A percentile compares a stretch with the other conserved stretches of the same genome.
Conservation (phyloP, 768 basidiomycete species). For the Lactarius vividus region DNA sequence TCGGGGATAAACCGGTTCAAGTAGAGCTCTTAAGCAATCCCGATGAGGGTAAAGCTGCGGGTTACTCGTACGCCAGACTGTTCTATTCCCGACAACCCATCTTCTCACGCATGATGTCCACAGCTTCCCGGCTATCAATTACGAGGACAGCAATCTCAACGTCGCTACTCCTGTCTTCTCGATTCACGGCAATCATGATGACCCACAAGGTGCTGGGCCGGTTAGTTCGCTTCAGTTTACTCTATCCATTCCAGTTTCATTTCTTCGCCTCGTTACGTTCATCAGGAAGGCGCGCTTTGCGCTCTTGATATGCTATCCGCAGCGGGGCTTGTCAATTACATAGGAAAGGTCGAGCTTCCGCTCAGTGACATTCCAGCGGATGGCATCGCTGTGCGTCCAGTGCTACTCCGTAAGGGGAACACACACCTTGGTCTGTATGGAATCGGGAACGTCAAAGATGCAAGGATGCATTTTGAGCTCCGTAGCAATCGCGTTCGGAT, state of each 20-base stretch:
- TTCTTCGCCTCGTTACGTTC: conserved; percentile 2
- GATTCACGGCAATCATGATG: conserved; percentile 99
- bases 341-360: conserved; percentile 93
- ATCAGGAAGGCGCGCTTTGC: conserved; percentile 89
- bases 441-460: conserved; percentile 95
- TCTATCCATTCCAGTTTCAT: not conserved
- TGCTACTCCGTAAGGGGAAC: conserved; percentile 86
- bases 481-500: conserved; percentile 91
- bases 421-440: conserved; percentile 92
- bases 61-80: conserved; percentile 66
- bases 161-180: conserved; percentile 97
- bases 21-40: conserved; percentile 92
- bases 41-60: conserved; percentile 80
- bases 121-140: conserved; percentile 96
- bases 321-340: conserved; percentile 93
- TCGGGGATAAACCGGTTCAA: conserved; percentile 86
- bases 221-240: conserved; percentile 45
- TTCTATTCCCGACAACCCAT: not conserved
- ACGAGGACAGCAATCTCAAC: conserved; percentile 95
- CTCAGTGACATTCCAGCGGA: conserved; percentile 64
- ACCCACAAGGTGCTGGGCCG: conserved; percentile 93
- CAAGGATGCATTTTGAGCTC: conserved; percentile 94
- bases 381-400: conserved; percentile 85
- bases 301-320: conserved; percentile 95
- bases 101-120: conserved; percentile 1